Conservation (phyloP, 2,329 filamentous ascomycete genomes). For the Trichoderma asperellum region DNA sequence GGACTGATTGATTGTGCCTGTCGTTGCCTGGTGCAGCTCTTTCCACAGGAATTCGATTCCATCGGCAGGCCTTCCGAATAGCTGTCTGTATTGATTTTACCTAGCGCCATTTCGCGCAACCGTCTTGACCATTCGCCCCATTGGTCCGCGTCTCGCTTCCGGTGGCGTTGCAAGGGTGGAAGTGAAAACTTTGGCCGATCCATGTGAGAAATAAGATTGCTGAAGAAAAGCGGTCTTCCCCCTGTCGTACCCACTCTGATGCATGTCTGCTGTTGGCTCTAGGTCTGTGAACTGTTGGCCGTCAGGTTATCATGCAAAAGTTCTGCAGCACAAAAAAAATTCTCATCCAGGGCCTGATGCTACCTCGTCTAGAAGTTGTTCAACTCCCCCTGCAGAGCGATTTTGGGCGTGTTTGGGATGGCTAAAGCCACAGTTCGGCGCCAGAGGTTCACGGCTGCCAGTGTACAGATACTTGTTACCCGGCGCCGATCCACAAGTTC, state of each 20-base stretch:
- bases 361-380: not conserved
- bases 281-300: not conserved
- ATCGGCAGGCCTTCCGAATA: not conserved
- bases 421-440: not conserved
- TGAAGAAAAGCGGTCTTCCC: conserved; percentile 1
- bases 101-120: not conserved
- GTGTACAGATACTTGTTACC: not conserved
- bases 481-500: not conserved
- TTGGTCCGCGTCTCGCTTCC: not conserved
- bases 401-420: not conserved
- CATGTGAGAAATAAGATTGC: not conserved
- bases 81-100: not conserved
- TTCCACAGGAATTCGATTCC: not conserved
- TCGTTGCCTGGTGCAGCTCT: not conserved
- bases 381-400: not conserved
- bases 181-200: not conserved
- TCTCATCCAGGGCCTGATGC: not conserved
- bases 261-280: conserved; percentile 13
- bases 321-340: not conserved
- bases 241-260: conserved; percentile 2
- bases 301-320: conserved; percentile 4
- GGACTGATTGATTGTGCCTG: not conserved
- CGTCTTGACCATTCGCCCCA: not conserved
- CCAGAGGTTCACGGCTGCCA: not conserved
- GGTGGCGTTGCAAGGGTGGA: not conserved